Conservation (phyloP, 495 filamentous ascomycete genomes). For the Xylaria grammica region DNA sequence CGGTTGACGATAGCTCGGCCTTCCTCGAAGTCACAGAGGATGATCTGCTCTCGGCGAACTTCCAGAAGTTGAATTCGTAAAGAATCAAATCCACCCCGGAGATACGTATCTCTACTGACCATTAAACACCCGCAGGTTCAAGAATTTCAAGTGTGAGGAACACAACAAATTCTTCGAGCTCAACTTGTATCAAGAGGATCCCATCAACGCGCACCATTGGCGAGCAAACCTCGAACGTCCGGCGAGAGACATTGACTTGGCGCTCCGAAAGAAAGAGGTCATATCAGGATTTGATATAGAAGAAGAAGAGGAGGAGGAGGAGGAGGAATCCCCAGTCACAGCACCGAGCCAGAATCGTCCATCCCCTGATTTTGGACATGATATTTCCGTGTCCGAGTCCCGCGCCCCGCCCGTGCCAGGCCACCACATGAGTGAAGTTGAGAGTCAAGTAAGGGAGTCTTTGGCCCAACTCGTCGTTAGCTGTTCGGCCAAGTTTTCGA, state of each 20-base stretch:
- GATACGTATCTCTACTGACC: background rate
- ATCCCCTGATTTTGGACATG: background rate
- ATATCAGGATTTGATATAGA: background rate
- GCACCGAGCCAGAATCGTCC: background rate
- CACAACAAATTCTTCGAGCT: constrained; percentile 47
- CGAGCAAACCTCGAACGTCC: constrained; percentile 39
- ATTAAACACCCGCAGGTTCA: constrained; percentile 27
- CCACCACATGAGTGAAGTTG: background rate
- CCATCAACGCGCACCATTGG: constrained; percentile 45
- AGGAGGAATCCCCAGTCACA: too few relatives aligned
- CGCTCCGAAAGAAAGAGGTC: background rate
- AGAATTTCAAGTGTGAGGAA: constrained; percentile 42
- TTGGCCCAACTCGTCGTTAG: background rate
- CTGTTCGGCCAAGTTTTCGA: background rate
- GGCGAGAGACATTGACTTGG: constrained; percentile 35
- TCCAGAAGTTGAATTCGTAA: constrained; percentile 44
- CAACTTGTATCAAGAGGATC: constrained; percentile 47
- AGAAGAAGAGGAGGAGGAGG: background rate
- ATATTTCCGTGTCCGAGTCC: background rate
- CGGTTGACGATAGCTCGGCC: constrained; percentile 14
- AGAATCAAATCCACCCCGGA: background rate
- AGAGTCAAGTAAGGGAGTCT: background rate
- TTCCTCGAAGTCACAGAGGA: constrained; percentile 39
- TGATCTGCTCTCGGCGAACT: constrained; percentile 40
- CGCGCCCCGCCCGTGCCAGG: background rate